Percentiles rank a stretch among this genome's conserved stretches.
Conservation (phyloP, 2,329 filamentous ascomycete genomes). For the Raffaelea arxii region DNA sequence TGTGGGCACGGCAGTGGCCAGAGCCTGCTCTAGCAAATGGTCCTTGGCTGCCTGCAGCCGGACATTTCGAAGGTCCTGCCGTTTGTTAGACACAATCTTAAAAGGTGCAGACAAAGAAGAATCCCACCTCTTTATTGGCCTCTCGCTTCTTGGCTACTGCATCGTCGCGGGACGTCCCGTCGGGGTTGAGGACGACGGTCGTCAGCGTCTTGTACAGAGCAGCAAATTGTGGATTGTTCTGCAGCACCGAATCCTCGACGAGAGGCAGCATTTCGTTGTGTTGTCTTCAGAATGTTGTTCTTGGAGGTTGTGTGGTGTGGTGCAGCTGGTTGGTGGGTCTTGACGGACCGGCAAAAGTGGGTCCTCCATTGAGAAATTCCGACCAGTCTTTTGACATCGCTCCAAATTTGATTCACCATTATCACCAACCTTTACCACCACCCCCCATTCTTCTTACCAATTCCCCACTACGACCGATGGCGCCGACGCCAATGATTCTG, state of each 20-base stretch:
- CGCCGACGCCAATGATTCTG: neutral
- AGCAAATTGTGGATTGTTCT: conserved; percentile 51
- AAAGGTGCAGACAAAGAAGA: no score
- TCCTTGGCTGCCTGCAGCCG: conserved; percentile 39
- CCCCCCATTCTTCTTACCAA: neutral
- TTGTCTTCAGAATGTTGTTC: neutral
- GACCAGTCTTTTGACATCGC: conserved; percentile 21
- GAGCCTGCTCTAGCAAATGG: conserved; percentile 40
- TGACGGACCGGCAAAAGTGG: conserved; percentile 3
- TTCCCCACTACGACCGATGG: neutral
- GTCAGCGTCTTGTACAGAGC: conserved; percentile 46
- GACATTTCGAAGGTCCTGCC: conserved; percentile 37
- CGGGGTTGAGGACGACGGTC: conserved; percentile 42
- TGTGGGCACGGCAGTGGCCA: conserved; percentile 30
- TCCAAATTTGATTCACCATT: no score
- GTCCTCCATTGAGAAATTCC: conserved; percentile 6
- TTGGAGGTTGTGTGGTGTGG: no score
- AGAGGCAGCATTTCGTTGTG: conserved; percentile 43
- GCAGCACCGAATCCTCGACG: conserved; percentile 42
- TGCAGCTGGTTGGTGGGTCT: neutral
- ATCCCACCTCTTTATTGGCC: conserved; percentile 41
- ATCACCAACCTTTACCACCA: no score
- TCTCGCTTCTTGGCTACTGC: conserved; percentile 39
- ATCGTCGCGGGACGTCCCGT: conserved; percentile 40
- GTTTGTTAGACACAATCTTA: no score